phyloP scores from a whole-genome alignment of 495 filamentous ascomycete species.

The Aspergillus nidulans region DNA sequence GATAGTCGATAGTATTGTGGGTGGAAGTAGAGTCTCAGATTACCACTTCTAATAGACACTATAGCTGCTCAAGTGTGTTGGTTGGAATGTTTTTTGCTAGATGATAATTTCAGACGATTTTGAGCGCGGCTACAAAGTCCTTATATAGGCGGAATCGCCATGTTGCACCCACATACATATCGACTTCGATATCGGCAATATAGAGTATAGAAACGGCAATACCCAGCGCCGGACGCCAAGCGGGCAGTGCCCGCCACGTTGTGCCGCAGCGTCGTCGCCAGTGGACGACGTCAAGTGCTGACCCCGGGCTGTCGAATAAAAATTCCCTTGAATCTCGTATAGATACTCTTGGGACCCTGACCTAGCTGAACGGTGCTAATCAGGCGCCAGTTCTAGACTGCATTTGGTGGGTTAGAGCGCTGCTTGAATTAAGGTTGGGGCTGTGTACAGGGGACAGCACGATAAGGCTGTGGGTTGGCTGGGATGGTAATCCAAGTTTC shows the following conservation, averaged over 20 bases:
- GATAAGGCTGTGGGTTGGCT: conserved; percentile 2
- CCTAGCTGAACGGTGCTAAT: background rate
- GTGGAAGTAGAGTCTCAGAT: background rate
- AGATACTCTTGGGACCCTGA: background rate
- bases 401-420: background rate
- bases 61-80: too few species aligned
- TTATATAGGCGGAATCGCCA: too few species aligned
- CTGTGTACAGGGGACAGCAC: too few species aligned
- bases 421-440: background rate
- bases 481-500: too few species aligned
- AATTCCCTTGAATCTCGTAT: background rate
- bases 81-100: too few species aligned
- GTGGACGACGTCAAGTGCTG: background rate
- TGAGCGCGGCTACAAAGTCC: background rate
- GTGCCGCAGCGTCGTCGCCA: background rate
- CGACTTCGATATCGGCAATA: too few species aligned
- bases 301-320: background rate
- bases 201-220: background rate
- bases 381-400: background rate
- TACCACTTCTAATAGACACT: too few species aligned
- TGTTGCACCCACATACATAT: too few species aligned
- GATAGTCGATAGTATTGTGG: background rate
- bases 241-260: background rate
- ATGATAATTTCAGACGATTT: too few species aligned
- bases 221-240: background rate